Conservation (phyloP, 2,329 filamentous ascomycete genomes). For the Beauveria asiatica region DNA sequence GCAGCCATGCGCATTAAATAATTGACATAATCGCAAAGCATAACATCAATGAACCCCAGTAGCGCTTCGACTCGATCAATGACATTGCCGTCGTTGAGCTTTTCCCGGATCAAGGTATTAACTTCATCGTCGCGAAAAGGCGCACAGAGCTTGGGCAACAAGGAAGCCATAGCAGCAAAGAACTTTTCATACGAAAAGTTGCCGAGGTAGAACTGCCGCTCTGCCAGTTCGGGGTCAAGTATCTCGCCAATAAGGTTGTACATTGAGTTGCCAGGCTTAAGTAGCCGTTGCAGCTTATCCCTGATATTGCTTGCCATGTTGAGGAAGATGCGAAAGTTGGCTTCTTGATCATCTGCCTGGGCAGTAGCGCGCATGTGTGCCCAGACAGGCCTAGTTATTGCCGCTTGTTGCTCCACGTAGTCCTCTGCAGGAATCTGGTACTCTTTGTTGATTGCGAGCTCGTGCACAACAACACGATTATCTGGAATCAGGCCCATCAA, state of each 20-base stretch:
- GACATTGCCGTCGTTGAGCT: constrained; percentile 52
- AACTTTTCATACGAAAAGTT: constrained; percentile 76
- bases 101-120: constrained; percentile 56
- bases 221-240: constrained; percentile 63
- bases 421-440: constrained; percentile 61
- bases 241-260: constrained; percentile 67
- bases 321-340: constrained; percentile 59
- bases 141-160: constrained; percentile 72
- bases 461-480: constrained; percentile 69
- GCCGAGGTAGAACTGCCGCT: constrained; percentile 59
- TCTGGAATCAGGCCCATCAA: constrained; percentile 54
- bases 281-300: constrained; percentile 61
- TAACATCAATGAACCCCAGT: constrained; percentile 65
- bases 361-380: constrained; percentile 55
- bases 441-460: constrained; percentile 70
- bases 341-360: constrained; percentile 54
- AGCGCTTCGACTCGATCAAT: constrained; percentile 70
- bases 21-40: constrained; percentile 76
- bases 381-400: constrained; percentile 41
- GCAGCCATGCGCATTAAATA: constrained; percentile 67
- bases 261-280: constrained; percentile 64
- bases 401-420: constrained; percentile 48
- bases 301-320: constrained; percentile 63
- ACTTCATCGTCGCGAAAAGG: constrained; percentile 73
- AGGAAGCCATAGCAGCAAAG: constrained; percentile 64